Base-by-base conservation (phyloP, 2,329 filamentous ascomycete genomes). In the Cladosporium sp. region DNA sequence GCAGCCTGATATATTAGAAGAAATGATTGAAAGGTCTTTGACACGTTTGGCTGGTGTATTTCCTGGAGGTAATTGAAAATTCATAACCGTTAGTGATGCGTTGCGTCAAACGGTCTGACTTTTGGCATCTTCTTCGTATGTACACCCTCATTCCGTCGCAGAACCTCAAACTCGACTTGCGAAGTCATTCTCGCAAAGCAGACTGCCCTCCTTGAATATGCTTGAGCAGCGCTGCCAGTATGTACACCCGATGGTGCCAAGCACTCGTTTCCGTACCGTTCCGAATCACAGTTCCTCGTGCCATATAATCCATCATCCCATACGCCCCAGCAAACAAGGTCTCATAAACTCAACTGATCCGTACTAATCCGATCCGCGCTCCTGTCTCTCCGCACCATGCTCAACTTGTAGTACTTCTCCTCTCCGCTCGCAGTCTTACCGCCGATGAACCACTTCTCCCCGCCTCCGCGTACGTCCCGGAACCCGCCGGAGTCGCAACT, bases 381-480 rank as follows among this genome's bases (percentile, higher is more conserved):
- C 64, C 82, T 76, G 53, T 87, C 82, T 52, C 86, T 74, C 66
- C 83, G 80, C 45, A 91, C 82, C 58, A 91, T 86, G 41, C 86
- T 86, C 42, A 91, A 72, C 72, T 89, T 89, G 69, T 90, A 91
- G 72, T 89, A 90, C 63, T 81, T 81, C 67, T 91, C 87, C 63
- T 91, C 87, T n/a, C 87, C 87, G 1, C 73, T 78, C 1, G 86
- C 85, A 28, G 86, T 90, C 64, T 85, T 74, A 6, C 87, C 87
- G 18, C 87, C 87, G 51, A 91, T 87, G 63, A 90, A 91, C 85
- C 86, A 89, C 71, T 87, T 89, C 59, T 91, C 87, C 1, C 81
- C 79, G 2, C 84, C 85, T 55, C 89, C 85, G 3, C 85, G 84
- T 34, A 83, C 84, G 56, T 90, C 86, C 49, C 85, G 75, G 67